Percentiles rank a stretch among this genome's conserved stretches.
phyloP scores from a whole-genome alignment of 352 stramenopile species.

The Globisporangium abappressorium region DNA sequence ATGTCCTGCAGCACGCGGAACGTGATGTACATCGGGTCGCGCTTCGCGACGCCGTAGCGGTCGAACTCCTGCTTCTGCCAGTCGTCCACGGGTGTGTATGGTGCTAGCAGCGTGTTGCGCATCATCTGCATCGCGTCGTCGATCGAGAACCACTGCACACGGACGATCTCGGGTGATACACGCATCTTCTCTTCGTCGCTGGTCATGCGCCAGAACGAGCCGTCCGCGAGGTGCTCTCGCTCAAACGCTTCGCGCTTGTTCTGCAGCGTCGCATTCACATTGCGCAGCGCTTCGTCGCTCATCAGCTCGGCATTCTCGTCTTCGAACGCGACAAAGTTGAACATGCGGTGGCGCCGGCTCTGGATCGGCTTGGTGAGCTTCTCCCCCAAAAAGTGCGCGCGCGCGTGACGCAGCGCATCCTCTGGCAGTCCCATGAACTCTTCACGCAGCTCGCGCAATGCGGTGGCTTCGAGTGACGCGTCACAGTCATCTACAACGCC shows the following conservation, averaged over 20 bases:
- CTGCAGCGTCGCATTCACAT: slow-evolving; percentile 40
- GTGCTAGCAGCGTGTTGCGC: slow-evolving; percentile 23
- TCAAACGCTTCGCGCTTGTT: slow-evolving; percentile 41
- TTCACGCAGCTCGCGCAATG: slow-evolving; percentile 48
- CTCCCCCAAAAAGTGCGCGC: slow-evolving; percentile 35
- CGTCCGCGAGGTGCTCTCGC: slow-evolving; percentile 21
- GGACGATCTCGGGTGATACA: slow-evolving; percentile 53
- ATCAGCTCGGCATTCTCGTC: slow-evolving; percentile 51
- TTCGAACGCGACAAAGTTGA: slow-evolving; percentile 67
- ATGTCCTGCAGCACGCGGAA: slow-evolving; percentile 43
- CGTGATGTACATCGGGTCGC: slow-evolving; percentile 56
- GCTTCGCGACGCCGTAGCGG: slow-evolving; percentile 27
- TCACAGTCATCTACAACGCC: slow-evolving; percentile 46
- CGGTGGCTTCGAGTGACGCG: slow-evolving; percentile 30
- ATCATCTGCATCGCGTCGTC: slow-evolving; percentile 49
- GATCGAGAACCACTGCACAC: slow-evolving; percentile 55
- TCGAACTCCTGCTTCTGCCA: slow-evolving; percentile 44
- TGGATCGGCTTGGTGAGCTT: slow-evolving; percentile 50
- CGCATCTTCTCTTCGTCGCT: slow-evolving; percentile 34
- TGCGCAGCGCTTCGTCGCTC: slow-evolving; percentile 22
- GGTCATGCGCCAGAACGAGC: slow-evolving; percentile 37
- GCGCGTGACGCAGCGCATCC: slow-evolving; percentile 10
- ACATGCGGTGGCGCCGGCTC: slow-evolving; percentile 46
- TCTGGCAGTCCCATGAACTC: slow-evolving; percentile 45
- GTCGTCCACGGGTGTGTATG: slow-evolving; percentile 31